Evolutionary conservation across 2,329 filamentous ascomycete species (phyloP).

Genomic region (Diaporthe sp.): DNA sequence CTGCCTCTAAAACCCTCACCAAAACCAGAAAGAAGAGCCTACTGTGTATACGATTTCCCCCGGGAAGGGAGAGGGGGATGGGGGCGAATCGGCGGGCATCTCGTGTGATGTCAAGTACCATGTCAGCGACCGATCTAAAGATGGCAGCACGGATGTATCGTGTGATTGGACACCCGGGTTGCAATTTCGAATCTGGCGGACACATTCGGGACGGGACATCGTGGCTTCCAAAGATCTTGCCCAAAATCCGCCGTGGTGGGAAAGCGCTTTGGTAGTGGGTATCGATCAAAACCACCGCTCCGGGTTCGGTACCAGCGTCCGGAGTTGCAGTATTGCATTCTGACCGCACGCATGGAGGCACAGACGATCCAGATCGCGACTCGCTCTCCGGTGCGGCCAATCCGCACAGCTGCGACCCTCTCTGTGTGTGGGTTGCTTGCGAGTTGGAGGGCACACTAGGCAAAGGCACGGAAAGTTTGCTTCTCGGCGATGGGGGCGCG

Average conservation of each 20-base stretch:
- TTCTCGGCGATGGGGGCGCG: slow-evolving; percentile 5
- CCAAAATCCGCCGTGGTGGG: slow-evolving; percentile 18
- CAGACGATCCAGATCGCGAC: background rate
- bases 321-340: background rate
- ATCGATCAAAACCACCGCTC: slow-evolving; percentile 30
- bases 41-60: background rate
- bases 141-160: background rate
- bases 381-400: slow-evolving; percentile 12
- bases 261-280: slow-evolving; percentile 13
- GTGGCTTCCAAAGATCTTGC: slow-evolving; percentile 26
- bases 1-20: background rate
- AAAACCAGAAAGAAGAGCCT: background rate
- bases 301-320: slow-evolving; percentile 24
- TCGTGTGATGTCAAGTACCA: slow-evolving; percentile 10
- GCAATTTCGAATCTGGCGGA: background rate
- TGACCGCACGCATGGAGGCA: background rate
- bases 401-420: background rate
- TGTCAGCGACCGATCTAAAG: background rate
- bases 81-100: background rate
- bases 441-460: slow-evolving; percentile 11
- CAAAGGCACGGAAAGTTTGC: slow-evolving; percentile 25
- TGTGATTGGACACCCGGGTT: slow-evolving; percentile 1
- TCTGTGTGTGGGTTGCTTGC: background rate
- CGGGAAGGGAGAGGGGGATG: background rate
- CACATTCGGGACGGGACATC: slow-evolving; percentile 15